Base-by-base conservation (phyloP, 305 asterid genomes). In the Ilex paraguariensis region DNA sequence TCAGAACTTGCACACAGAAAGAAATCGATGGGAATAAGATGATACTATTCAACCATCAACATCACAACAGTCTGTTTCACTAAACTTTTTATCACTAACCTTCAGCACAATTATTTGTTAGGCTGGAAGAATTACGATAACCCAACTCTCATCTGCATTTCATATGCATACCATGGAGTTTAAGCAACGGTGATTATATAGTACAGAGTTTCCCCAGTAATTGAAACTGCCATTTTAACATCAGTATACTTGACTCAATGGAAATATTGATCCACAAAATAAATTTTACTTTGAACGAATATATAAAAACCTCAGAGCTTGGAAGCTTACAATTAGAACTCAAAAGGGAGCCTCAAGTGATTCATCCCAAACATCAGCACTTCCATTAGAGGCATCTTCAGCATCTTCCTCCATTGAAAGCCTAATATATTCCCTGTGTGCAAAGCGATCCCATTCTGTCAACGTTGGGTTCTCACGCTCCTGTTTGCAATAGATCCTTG, bases 321-420 rank as follows among this genome's bases (percentile, higher is more conserved):
- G 56, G 52, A 73, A 66, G 93, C 73, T 68, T 85, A 93, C 82
- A 63, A 65, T 68, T 66, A 76, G 72, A 74, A 75, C 72, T 91
- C 79, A 91, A 67, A 92, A 92, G 10, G 98, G 97, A 76, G 98
- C 92, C 81, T 92, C 98, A 62, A 91, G 96, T 30, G 99, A 85
- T 74, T 90, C 96, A 77, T 94, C 99, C 99, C 99, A 94, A 62
- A 88, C 95, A 87, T 94, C 99, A 57, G 97, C 95, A 86, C 99
- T 94, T 73, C 98, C 99, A 66, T 90, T 91, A 54, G 99, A 94
- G 73, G 97, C 99, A 75, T 94, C 99, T 63, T 94, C 99, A 61
- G 96, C 96, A 79, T 94, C 99, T 82, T 94, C 99, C 87, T 94
- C 99, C 99, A 94, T 94, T 13, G 99, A 94, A 50, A 94, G 98